A percentile compares a stretch with the other conserved stretches of the same genome.
Evolutionary conservation across 768 basidiomycete species (phyloP).

Genomic region (Leucosporidium scottii): DNA sequence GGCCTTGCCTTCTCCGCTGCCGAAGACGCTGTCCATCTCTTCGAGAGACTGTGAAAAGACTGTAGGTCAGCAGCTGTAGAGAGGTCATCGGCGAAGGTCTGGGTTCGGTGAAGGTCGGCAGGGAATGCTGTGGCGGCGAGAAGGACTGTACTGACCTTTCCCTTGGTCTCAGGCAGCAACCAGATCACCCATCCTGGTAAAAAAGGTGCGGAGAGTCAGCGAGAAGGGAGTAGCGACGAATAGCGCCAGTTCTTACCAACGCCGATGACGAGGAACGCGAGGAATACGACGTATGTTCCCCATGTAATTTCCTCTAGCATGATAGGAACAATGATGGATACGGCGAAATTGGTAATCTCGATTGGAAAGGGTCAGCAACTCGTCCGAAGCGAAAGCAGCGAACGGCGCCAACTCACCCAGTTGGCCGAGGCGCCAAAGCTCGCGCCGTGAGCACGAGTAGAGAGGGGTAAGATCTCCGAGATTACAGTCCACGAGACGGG

Average conservation of each 20-base stretch:
- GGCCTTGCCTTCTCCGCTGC: background rate
- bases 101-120: no score
- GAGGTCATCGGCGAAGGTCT: no score
- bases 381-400: background rate
- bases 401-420: background rate
- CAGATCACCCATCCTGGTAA: background rate
- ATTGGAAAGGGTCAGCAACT: background rate
- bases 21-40: constrained; percentile 1
- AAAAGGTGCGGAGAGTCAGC: no score
- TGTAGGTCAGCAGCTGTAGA: no score
- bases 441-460: background rate
- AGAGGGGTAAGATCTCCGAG: background rate
- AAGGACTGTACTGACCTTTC: no score
- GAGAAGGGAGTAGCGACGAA: no score
- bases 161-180: background rate
- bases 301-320: background rate
- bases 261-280: background rate
- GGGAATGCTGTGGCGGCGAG: no score
- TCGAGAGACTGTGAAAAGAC: background rate
- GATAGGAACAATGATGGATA: background rate
- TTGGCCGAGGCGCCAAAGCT: background rate
- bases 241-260: no score
- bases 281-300: background rate
- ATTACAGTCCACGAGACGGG: background rate
- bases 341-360: background rate